A percentile compares a stretch with the other conserved stretches of the same genome.
Evolutionary conservation across 2,329 filamentous ascomycete species (phyloP).

Genomic region (Hypomyces rosellus): DNA sequence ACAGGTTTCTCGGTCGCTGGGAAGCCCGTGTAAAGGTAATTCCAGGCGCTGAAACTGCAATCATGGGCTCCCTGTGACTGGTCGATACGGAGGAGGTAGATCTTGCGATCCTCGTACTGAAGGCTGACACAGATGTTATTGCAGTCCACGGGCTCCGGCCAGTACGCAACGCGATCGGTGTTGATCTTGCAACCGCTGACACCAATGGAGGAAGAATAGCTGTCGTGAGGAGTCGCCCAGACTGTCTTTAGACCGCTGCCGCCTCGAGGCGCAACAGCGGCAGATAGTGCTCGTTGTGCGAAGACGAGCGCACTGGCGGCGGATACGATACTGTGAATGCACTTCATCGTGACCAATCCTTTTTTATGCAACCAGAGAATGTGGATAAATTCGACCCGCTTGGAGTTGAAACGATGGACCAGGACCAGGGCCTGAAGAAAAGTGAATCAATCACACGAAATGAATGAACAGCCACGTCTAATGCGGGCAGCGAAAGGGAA

Average conservation of each 20-base stretch:
- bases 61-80: slow-evolving; percentile 51
- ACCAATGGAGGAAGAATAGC: slow-evolving; percentile 52
- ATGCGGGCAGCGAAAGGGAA: neutral
- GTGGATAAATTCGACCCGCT: neutral
- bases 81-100: slow-evolving; percentile 56
- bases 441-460: neutral
- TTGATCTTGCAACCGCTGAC: slow-evolving; percentile 57
- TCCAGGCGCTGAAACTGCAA: slow-evolving; percentile 57
- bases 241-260: slow-evolving; percentile 9
- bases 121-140: slow-evolving; percentile 50
- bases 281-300: slow-evolving; percentile 1
- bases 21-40: slow-evolving; percentile 47
- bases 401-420: slow-evolving; percentile 1
- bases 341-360: neutral
- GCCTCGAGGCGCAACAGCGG: neutral
- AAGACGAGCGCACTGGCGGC: slow-evolving; percentile 1
- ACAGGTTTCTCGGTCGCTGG: slow-evolving; percentile 39
- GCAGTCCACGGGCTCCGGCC: slow-evolving; percentile 50
- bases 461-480: slow-evolving; percentile 7
- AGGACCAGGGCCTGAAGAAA: neutral
- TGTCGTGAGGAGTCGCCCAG: slow-evolving; percentile 47
- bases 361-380: slow-evolving; percentile 7
- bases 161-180: slow-evolving; percentile 56
- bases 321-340: slow-evolving; percentile 4
- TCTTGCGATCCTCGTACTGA: slow-evolving; percentile 39